These are phyloP conservation scores for Rhizophora mangle DNA, from an alignment of 345 rosid species.

Conservation along the genomic window DNA sequence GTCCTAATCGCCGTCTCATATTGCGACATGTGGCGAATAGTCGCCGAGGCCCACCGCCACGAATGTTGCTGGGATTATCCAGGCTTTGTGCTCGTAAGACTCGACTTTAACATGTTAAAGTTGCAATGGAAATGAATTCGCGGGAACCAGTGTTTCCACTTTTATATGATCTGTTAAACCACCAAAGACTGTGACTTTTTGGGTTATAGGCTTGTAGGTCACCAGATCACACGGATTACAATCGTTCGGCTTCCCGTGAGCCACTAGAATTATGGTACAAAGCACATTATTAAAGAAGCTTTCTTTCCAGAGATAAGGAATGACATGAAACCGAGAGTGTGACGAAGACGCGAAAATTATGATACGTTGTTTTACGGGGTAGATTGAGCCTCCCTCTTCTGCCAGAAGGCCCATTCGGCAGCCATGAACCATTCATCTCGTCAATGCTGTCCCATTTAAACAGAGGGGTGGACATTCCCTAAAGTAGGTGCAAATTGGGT, in stretches of 20 bases:
- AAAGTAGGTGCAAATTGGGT: neutral
- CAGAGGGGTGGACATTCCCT: neutral
- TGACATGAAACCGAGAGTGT: neutral
- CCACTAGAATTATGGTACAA: neutral
- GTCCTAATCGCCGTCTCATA: neutral
- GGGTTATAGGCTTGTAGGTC: constrained; percentile 3
- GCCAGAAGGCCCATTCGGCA: constrained; percentile 1
- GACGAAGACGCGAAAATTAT: neutral
- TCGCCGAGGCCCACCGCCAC: neutral
- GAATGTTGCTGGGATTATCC: neutral
- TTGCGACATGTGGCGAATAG: too few relatives aligned
- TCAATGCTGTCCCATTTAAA: neutral
- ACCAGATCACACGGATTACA: neutral
- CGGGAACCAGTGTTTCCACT: too few relatives aligned
- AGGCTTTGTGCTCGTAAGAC: constrained; percentile 4
- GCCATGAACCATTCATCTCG: neutral
- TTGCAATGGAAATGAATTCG: too few relatives aligned
- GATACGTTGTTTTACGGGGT: neutral
- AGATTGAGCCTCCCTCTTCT: neutral
- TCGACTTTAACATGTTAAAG: too few relatives aligned
- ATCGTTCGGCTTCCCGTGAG: constrained; percentile 6
- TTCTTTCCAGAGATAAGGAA: too few relatives aligned
- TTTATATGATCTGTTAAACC: too few relatives aligned
- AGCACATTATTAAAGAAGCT: too few relatives aligned
- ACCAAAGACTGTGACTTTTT: too few relatives aligned